phyloP scores from a whole-genome alignment of 768 basidiomycete species.

The Fistulinella prunicolor region DNA sequence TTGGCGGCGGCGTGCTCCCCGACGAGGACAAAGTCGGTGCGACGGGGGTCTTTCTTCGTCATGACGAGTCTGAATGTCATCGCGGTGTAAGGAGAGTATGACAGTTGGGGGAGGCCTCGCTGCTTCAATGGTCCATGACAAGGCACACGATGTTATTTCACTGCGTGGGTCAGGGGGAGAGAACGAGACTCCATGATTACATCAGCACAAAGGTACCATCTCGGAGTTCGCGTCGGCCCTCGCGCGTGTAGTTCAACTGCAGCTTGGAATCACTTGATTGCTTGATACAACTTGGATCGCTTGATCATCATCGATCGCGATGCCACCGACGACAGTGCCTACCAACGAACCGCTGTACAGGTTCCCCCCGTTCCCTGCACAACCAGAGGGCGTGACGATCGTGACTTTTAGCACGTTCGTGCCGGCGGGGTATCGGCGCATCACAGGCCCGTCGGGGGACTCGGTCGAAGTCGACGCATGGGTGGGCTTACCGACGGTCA shows the following conservation, averaged over 20 bases:
- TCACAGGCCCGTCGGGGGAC: conserved; percentile 7
- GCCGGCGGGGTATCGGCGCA: conserved; percentile 21
- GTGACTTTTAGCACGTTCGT: conserved; percentile 43
- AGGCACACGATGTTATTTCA: not conserved
- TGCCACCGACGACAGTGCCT: no score
- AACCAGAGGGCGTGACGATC: conserved; percentile 40
- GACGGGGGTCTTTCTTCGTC: conserved; percentile 24
- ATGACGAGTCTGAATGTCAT: conserved; percentile 25
- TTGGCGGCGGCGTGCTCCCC: not conserved
- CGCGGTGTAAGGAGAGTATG: not conserved
- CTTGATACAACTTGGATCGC: no score
- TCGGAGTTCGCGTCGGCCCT: not conserved
- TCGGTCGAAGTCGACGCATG: conserved; percentile 27
- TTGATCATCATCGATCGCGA: not conserved
- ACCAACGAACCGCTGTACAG: not conserved
- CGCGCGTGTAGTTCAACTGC: no score
- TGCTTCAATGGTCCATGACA: not conserved
- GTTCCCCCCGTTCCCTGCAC: conserved; percentile 50
- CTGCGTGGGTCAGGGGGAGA: not conserved
- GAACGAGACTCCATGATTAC: conserved; percentile 4
- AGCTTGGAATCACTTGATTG: no score
- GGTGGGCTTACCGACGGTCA: conserved; percentile 24
- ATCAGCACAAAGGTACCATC: conserved; percentile 1
- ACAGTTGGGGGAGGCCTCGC: not conserved
- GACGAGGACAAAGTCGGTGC: conserved; percentile 22